Base-by-base conservation (phyloP, 208 protist species). In the Leishmania braziliensis region DNA sequence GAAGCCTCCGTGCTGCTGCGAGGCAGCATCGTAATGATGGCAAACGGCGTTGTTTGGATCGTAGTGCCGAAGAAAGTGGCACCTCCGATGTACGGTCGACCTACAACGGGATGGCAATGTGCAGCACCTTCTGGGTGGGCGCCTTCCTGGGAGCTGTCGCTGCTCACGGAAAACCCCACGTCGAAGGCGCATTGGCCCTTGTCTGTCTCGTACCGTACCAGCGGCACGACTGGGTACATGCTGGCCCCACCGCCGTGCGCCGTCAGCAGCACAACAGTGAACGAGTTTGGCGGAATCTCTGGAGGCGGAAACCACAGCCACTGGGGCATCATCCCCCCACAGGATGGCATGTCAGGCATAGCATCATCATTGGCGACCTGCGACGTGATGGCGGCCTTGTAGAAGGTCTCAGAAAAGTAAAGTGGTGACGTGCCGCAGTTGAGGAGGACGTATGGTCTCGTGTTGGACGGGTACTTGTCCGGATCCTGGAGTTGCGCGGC, bases 221-320 rank as follows among this genome's bases (percentile, higher is more conserved):
- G 46, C 54, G 63, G 77, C 77, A 82, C 74, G 23, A 63, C 53
- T 0, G 14, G 20, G 2, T 60, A 46, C 54, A 29, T 3, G 5
- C 51, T 53, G 50, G 43, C 5, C 46, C 53, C 69, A 73, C 39
- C 14, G 23, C 23, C 51, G 23, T 80, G 63, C 16, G 56, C 46
- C 5, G 54, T n/a, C 10, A 86, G 74, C 78, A 86, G 58, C 26
- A 81, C 56, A 6, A 93, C 85, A 2, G 82, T 72, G 50, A 93
- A 91, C 10, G 80, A 80, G 29, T 75, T 75, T 8, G 91, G 72
- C 0, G 88, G 83, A 20, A 95, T 75, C 79, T 89, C 85, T 3
- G 86, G 89, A 29, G 91, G 87, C 14, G 91, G 91, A 54, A 91
- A 88, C 18, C 69, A 58, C 39, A 84, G 48, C 89, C 91, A 92